These are phyloP conservation scores for Leccinum arenicola DNA, from an alignment of 768 basidiomycete genomes.

Conservation along the genomic window DNA sequence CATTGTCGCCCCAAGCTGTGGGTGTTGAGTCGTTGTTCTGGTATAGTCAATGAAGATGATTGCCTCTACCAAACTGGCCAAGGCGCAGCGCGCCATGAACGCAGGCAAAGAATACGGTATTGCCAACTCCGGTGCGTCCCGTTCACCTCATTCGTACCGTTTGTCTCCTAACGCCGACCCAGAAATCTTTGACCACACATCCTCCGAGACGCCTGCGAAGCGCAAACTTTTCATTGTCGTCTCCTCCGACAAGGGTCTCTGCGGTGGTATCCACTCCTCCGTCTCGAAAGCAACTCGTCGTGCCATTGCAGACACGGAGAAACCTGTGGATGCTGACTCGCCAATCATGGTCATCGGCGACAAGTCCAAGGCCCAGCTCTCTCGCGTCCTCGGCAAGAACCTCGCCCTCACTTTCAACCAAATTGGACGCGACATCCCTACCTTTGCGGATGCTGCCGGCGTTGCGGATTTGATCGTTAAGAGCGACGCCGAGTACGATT, in stretches of 20 bases:
- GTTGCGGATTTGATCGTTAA: constrained; percentile 91
- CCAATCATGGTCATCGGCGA: constrained; percentile 90
- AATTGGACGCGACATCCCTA: constrained; percentile 96
- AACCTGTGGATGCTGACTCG: constrained; percentile 53
- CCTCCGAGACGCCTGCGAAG: constrained; percentile 63
- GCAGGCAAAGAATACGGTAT: constrained; percentile 90
- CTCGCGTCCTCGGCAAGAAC: constrained; percentile 61
- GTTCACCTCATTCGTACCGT: neutral
- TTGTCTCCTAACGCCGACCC: constrained; percentile 13
- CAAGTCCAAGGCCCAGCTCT: constrained; percentile 93
- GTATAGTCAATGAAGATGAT: constrained; percentile 97
- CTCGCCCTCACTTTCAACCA: constrained; percentile 91
- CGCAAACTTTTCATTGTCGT: constrained; percentile 90
- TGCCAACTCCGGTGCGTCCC: constrained; percentile 74
- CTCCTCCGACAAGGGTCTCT: constrained; percentile 98
- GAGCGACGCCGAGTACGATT: constrained; percentile 84
- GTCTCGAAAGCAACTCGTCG: constrained; percentile 87
- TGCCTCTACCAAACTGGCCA: constrained; percentile 93
- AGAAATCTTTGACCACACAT: constrained; percentile 87
- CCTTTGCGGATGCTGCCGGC: constrained; percentile 92
- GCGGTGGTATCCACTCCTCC: constrained; percentile 98
- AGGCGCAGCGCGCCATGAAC: constrained; percentile 92
- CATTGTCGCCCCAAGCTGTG: neutral
- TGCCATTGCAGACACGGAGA: constrained; percentile 52
- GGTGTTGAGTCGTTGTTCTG: constrained; percentile 4